Evolutionary conservation across 2,329 filamentous ascomycete species (phyloP), one percentile per base, ranked within the genome.

Genomic region (Xylariaceae sp.): DNA sequence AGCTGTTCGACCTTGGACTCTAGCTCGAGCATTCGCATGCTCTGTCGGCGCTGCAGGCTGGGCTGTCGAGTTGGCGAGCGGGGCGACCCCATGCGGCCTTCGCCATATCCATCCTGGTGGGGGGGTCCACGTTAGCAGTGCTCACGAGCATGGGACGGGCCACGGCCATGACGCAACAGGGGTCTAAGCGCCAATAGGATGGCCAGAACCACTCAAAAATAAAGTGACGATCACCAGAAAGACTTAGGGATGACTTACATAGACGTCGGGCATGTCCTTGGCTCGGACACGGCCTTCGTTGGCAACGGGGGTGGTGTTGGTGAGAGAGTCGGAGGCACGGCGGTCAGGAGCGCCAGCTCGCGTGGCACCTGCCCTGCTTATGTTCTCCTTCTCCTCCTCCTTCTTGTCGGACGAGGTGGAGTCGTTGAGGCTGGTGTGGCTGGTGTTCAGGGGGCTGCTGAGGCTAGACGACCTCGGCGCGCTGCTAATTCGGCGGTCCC

Each of bases 11-110:
- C 83, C 70, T 84, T 86, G 61, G 84, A 81, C 78, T 97, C 92
- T 71, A 99, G 86, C 70, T 99, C 93, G 62, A 97, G 86, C 57
- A 93, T 86, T 77, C 97, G 93, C 87, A 97, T 93, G 81, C 93
- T 97, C 76, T 96, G 94, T 72, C 93, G 90, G 73, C 93, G 92
- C 69, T 93, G 92, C 84, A 99, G 89, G 80, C 92, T 97, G 72
- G 92, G 91, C 69, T 94, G 92, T 75, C 93, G 87, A 68, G 91
- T 96, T 57, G 94, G 94, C 70, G 94, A 97, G 70, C 89, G 87
- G 71, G 93, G 92, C 73, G 92, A 96, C 73, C 87, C 87, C 72
- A 89, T 83, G 72, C 84, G 90, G 76, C 89, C 90, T 78, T 96
- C 91, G 77, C 93, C 93, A 80, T 86, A 92, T 77, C 91, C 93